These are phyloP conservation scores for Lasiodiplodia theobromae DNA, from an alignment of 2,329 filamentous ascomycete species.

Conservation along the genomic window DNA sequence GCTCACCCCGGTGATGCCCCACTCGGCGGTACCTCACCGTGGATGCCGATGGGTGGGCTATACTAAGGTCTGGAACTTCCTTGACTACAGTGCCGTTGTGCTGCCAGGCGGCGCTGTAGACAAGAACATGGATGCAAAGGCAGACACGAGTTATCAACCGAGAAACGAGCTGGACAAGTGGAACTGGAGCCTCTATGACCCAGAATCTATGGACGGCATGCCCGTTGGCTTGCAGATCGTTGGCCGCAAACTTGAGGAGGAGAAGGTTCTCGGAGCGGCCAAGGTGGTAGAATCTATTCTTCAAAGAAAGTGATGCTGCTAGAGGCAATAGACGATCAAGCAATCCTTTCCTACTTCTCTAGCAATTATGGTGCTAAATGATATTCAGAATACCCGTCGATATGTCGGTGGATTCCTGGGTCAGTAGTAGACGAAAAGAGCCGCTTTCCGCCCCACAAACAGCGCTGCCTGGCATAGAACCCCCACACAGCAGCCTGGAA, in stretches of 20 bases:
- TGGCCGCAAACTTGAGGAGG: conserved; percentile 37
- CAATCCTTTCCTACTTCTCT: not conserved
- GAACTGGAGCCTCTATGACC: conserved; percentile 47
- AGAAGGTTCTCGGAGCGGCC: conserved; percentile 34
- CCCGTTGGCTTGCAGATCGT: conserved; percentile 38
- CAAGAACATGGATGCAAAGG: conserved; percentile 56
- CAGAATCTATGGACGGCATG: conserved; percentile 32
- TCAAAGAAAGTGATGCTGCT: conserved; percentile 12
- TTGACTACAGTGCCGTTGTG: conserved; percentile 64
- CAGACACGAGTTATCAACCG: conserved; percentile 48
- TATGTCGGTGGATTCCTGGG: too few relatives aligned
- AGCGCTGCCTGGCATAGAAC: too few relatives aligned
- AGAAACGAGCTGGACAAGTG: conserved; percentile 60
- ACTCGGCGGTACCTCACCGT: conserved; percentile 50
- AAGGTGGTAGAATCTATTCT: conserved; percentile 33
- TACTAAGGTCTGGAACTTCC: conserved; percentile 57
- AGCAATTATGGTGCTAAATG: not conserved
- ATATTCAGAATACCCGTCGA: not conserved
- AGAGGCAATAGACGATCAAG: not conserved
- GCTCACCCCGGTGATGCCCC: conserved; percentile 47
- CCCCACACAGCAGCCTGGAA: too few relatives aligned
- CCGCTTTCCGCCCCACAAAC: too few relatives aligned
- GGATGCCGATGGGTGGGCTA: conserved; percentile 56
- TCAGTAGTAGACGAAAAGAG: too few relatives aligned
- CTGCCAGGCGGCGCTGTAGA: conserved; percentile 65